A percentile compares a stretch with the other conserved stretches of the same genome.
These are phyloP conservation scores for Moricandia arvensis DNA, from an alignment of 345 rosid species.

Conservation along the genomic window DNA sequence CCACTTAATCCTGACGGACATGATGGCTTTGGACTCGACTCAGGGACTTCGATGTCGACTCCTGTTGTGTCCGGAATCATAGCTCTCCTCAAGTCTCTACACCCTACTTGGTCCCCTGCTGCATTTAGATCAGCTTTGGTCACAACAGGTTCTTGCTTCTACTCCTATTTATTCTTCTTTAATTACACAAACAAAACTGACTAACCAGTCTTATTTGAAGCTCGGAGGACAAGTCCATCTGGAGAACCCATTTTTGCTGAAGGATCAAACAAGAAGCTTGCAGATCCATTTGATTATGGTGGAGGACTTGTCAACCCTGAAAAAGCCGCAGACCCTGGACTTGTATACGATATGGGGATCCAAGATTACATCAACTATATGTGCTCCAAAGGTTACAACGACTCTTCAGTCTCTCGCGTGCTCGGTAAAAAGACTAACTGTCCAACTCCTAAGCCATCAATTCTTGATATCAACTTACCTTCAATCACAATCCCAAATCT, in stretches of 20 bases:
- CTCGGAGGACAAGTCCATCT: conserved; percentile 35
- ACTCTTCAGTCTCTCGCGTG: conserved; percentile 43
- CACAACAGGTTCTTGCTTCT: conserved; percentile 43
- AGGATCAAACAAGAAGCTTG: conserved; percentile 45
- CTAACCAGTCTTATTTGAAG: conserved; percentile 11
- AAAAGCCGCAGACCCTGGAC: conserved; percentile 53
- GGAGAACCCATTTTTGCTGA: conserved; percentile 53
- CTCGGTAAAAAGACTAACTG: conserved; percentile 24
- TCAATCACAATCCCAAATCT: conserved; percentile 36
- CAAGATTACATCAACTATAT: conserved; percentile 48
- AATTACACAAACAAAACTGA: conserved; percentile 11
- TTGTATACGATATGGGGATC: conserved; percentile 50
- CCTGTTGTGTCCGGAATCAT: conserved; percentile 45
- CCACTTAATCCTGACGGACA: background rate
- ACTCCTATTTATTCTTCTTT: conserved; percentile 22
- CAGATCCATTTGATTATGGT: conserved; percentile 65
- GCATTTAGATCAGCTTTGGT: conserved; percentile 47
- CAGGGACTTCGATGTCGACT: conserved; percentile 48
- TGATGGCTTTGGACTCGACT: conserved; percentile 1
- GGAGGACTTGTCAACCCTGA: conserved; percentile 62
- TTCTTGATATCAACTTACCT: conserved; percentile 48
- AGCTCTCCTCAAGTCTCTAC: conserved; percentile 38
- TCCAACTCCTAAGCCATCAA: conserved; percentile 18
- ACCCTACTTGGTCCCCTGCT: conserved; percentile 48
- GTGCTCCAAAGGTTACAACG: conserved; percentile 47